Percentiles rank a stretch among this genome's conserved stretches.
phyloP scores from a whole-genome alignment of 2,329 filamentous ascomycete genomes.

The Tolypocladium tropicale region DNA sequence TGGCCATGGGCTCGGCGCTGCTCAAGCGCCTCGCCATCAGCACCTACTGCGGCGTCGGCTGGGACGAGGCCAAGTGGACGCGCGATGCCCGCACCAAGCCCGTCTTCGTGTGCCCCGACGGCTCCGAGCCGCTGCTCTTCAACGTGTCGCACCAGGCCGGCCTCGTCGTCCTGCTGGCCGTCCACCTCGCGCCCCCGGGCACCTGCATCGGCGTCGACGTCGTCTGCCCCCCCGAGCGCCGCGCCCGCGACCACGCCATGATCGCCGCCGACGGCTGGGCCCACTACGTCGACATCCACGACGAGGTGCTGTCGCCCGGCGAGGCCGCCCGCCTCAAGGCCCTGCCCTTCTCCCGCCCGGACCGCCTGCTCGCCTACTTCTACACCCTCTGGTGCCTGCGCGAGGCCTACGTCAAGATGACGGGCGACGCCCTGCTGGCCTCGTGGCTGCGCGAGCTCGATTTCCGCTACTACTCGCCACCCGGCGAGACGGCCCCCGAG shows the following conservation, averaged over 20 bases:
- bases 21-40: constrained; percentile 50
- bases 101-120: constrained; percentile 38
- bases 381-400: constrained; percentile 72
- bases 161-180: constrained; percentile 57
- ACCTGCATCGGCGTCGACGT: constrained; percentile 60
- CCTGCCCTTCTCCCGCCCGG: constrained; percentile 22
- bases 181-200: constrained; percentile 20
- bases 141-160: constrained; percentile 74
- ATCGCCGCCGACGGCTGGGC: constrained; percentile 51
- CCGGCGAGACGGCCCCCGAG: constrained; percentile 19
- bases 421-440: constrained; percentile 66
- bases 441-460: constrained; percentile 62
- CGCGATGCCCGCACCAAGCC: constrained; percentile 47
- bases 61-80: constrained; percentile 46
- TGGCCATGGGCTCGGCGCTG: constrained; percentile 61
- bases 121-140: constrained; percentile 45
- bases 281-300: constrained; percentile 60
- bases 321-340: constrained; percentile 54
- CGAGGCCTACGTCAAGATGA: constrained; percentile 76
- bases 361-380: constrained; percentile 57
- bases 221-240: constrained; percentile 64
- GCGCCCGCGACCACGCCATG: constrained; percentile 47
- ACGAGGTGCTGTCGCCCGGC: constrained; percentile 54
- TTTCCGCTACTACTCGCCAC: constrained; percentile 53
- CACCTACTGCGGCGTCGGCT: constrained; percentile 35